phyloP scores from a whole-genome alignment of 352 stramenopile genomes.

The Globisporangium canariense region DNA sequence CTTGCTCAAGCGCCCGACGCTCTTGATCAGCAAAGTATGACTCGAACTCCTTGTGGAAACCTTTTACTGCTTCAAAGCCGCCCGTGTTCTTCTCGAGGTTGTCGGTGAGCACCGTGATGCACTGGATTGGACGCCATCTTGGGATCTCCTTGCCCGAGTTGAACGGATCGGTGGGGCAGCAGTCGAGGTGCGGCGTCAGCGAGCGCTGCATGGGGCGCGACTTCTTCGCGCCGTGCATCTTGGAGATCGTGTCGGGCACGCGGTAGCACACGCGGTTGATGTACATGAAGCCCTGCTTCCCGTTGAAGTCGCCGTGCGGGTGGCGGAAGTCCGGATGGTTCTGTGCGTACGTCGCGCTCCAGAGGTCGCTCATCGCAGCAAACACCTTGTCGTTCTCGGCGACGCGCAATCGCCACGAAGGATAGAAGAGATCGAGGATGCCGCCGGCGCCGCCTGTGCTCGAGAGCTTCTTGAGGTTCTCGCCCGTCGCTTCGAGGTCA shows the following conservation, averaged over 20 bases:
- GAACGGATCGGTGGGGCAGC: conserved; percentile 74
- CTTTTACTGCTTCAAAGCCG: conserved; percentile 82
- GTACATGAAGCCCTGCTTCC: conserved; percentile 82
- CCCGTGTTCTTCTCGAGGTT: conserved; percentile 65
- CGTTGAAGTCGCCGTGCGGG: conserved; percentile 67
- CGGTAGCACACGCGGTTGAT: conserved; percentile 86
- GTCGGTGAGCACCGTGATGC: conserved; percentile 80
- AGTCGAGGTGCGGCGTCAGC: conserved; percentile 87
- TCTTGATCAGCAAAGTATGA: conserved; percentile 41
- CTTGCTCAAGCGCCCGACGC: conserved; percentile 14
- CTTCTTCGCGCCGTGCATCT: conserved; percentile 58
- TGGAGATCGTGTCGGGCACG: conserved; percentile 63
- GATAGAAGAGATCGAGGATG: conserved; percentile 89
- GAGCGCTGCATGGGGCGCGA: conserved; percentile 81
- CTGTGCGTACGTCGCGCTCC: conserved; percentile 67
- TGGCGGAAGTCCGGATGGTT: conserved; percentile 63
- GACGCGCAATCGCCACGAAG: conserved; percentile 80
- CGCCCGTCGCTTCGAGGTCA: conserved; percentile 56
- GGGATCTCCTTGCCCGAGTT: conserved; percentile 67
- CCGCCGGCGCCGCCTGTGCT: conserved; percentile 85
- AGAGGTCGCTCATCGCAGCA: conserved; percentile 81
- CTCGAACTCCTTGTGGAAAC: conserved; percentile 86
- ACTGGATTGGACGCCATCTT: conserved; percentile 88
- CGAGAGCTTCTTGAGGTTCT: conserved; percentile 77
- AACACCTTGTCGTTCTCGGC: conserved; percentile 71